A percentile compares a stretch with the other conserved stretches of the same genome.
These are phyloP conservation scores for Diplogelasinospora grovesii DNA, from an alignment of 495 filamentous ascomycete species.

Conservation along the genomic window DNA sequence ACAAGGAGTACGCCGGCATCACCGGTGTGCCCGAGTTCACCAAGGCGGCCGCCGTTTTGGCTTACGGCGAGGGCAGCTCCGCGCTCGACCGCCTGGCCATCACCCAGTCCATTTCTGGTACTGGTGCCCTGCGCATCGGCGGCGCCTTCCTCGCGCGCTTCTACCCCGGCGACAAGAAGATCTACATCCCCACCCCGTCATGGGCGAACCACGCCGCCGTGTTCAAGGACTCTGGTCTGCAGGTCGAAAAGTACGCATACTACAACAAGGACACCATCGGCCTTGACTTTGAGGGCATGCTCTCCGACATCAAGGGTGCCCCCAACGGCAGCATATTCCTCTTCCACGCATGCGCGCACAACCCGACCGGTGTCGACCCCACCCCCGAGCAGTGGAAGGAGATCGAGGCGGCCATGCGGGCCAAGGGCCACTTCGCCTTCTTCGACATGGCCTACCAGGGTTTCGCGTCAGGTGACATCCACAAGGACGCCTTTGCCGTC, in stretches of 20 bases:
- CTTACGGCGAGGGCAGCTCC: constrained; percentile 75
- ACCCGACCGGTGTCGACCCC: constrained; percentile 96
- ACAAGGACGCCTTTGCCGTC: constrained; percentile 87
- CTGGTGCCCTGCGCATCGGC: constrained; percentile 89
- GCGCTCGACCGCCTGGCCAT: constrained; percentile 79
- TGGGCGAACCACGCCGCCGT: constrained; percentile 98
- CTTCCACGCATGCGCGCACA: constrained; percentile 96
- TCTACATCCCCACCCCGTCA: constrained; percentile 92
- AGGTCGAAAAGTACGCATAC: constrained; percentile 92
- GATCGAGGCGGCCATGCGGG: constrained; percentile 85
- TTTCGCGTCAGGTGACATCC: constrained; percentile 87
- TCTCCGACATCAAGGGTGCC: constrained; percentile 84
- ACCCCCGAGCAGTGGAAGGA: constrained; percentile 87
- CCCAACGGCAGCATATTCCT: constrained; percentile 83
- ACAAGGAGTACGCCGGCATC: constrained; percentile 98
- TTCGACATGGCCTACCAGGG: constrained; percentile 99
- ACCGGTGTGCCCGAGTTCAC: constrained; percentile 92
- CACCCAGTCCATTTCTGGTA: constrained; percentile 97
- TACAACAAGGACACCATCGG: constrained; percentile 99
- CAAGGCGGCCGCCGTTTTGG: constrained; percentile 80
- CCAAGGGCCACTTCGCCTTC: constrained; percentile 85
- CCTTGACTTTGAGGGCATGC: constrained; percentile 90
- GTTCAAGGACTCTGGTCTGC: constrained; percentile 85
- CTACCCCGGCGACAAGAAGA: constrained; percentile 83
- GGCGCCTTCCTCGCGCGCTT: constrained; percentile 86